Evolutionary conservation across 306 rosid species (phyloP), one percentile per base, ranked within the genome.

Genomic region (Ceratonia siliqua): DNA sequence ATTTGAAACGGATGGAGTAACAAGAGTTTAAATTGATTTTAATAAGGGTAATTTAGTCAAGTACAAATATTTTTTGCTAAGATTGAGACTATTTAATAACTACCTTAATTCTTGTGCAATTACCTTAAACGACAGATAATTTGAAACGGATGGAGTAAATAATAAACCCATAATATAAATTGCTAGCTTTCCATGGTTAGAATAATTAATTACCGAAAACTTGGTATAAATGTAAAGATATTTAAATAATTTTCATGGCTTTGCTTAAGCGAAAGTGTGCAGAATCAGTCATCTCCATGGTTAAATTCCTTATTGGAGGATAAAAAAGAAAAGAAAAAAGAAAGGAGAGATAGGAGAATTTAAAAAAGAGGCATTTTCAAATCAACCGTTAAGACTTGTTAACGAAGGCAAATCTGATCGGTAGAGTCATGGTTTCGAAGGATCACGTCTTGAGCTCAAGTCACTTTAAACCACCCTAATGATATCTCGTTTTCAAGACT

Each of bases 301-400:
- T 30, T 43, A 20, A 22, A 41, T 42, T 65, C 46, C 57, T 75
- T 65, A 1, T 6, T 1, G 6, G 20, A 28, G 36, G 59, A 49
- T 32, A 30, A 1, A n/a, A n/a, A n/a, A n/a, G n/a, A n/a, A n/a
- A n/a, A 5, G 45, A 18, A 8, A 30, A n/a, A 28, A 28, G 1
- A 58, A 61, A 35, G 5, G 22, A 61, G n/a, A 32, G 6, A n/a
- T 6, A 59, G 5, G 1, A n/a, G 18, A 3, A 17, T 7, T n/a
- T 15, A 20, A 18, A 20, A 74, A 54, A 48, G 41, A 5, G 39
- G 27, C 25, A 59, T 62, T 71, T 69, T 64, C 49, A 24, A 18
- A 75, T 75, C 27, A 81, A 64, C 70, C 4, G 36, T 81, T 64
- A 24, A 73, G 27, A 39, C 85, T 77, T 77, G 62, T 3, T 46